These are phyloP conservation scores for Pestalotiopsis sp. DNA, from an alignment of 2,329 filamentous ascomycete genomes.

Conservation along the genomic window DNA sequence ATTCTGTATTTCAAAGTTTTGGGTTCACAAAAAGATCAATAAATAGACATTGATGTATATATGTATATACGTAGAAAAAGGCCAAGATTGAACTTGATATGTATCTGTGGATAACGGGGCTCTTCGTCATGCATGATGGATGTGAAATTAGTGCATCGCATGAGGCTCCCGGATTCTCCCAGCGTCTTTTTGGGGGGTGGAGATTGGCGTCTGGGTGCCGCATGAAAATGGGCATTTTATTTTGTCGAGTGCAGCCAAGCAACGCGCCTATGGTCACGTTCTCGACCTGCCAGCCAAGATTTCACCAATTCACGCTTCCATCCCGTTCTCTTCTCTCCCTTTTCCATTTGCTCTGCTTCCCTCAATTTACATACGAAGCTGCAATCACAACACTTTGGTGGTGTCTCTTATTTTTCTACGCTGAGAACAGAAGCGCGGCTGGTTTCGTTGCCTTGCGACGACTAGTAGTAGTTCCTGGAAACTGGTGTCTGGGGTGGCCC, in stretches of 20 bases:
- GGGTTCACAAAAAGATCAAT: too few relatives aligned
- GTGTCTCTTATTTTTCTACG: neutral
- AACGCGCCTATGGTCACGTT: neutral
- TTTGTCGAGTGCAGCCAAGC: constrained; percentile 2
- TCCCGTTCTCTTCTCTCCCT: neutral
- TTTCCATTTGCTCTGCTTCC: neutral
- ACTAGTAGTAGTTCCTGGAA: neutral
- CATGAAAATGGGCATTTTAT: constrained; percentile 7
- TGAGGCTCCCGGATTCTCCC: neutral
- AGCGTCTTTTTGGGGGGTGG: neutral
- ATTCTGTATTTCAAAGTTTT: too few relatives aligned
- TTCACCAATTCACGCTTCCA: neutral
- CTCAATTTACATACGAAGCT: too few relatives aligned
- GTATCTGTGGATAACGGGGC: neutral
- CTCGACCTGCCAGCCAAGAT: neutral
- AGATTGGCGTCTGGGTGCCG: neutral
- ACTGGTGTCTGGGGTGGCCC: neutral
- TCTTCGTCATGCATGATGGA: neutral
- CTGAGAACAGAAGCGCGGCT: neutral
- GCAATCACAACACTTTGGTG: neutral
- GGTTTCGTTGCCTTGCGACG: neutral
- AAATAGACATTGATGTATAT: too few relatives aligned
- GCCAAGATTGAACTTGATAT: neutral
- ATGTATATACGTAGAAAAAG: too few relatives aligned
- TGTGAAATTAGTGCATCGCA: neutral